phyloP scores from a whole-genome alignment of 352 stramenopile species.

The Pythium graminicola region DNA sequence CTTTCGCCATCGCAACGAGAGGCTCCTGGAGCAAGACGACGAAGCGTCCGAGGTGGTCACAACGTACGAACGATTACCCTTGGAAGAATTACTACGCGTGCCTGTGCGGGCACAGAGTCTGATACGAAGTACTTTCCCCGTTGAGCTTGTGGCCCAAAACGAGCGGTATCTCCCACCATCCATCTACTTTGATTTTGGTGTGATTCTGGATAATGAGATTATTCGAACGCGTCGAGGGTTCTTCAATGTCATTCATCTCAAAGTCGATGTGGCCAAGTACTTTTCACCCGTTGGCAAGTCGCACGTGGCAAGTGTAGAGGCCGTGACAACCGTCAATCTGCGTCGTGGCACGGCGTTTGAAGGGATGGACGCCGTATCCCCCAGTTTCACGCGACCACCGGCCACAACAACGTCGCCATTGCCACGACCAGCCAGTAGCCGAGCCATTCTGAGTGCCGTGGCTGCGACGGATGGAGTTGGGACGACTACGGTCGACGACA shows the following conservation, averaged over 20 bases:
- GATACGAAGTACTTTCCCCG: conserved; percentile 22
- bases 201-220: conserved; percentile 26
- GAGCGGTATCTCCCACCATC: conserved; percentile 25
- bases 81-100: conserved; percentile 22
- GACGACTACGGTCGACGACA: not conserved
- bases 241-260: conserved; percentile 41
- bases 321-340: not conserved
- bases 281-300: conserved; percentile 23
- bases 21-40: too few species aligned
- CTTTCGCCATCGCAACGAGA: not conserved
- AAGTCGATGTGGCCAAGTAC: conserved; percentile 43
- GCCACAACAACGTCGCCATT: not conserved
- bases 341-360: conserved; percentile 12
- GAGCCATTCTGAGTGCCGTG: conserved; percentile 7
- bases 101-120: conserved; percentile 21
- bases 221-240: conserved; percentile 28
- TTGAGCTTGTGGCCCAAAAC: conserved; percentile 25
- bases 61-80: conserved; percentile 20
- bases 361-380: not conserved
- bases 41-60: not conserved
- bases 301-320: conserved; percentile 7
- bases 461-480: conserved; percentile 9
- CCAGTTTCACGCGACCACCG: conserved; percentile 6
- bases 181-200: conserved; percentile 31
- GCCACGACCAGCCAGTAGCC: conserved; percentile 2